Evolutionary conservation across 805 yeast species (phyloP), one percentile per base, ranked within the genome.

Genomic region (Lipomyces oligophaga): DNA sequence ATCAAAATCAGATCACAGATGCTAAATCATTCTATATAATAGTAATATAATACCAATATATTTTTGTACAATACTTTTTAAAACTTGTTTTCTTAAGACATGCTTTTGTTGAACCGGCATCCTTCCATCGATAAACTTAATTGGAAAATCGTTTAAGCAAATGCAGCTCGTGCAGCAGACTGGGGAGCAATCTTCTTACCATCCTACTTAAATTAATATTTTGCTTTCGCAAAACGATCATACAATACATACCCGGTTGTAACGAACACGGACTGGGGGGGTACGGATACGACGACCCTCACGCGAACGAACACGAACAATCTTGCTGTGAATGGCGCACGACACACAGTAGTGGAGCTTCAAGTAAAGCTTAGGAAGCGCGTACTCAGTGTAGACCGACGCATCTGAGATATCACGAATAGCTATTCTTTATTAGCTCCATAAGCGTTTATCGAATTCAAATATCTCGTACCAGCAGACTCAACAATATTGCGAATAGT

Each of bases 401-500:
- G 98, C 98, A 79, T 93, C 99, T 67, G 96, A 85, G 76, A 93
- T 81, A 78, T 93, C 99, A 83, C 99, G 89, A 72, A 93, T 95
- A 69, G 98, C 55, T 49, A n/a, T 13, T 26, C 27, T 15, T 15
- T 21, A 24, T 41, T 19, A 24, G 26, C 3, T 6, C 36, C 13
- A 22, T 7, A 11, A 18, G 26, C 13, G 25, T 20, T 11, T 16
- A 16, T 21, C 16, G n/a, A 7, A 15, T n/a, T 15, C n/a, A 28
- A 21, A 10, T 24, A 34, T 21, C 13, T 4, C 49, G 39, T 53
- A 47, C 58, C 74, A 74, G 98, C 98, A 66, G 96, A 93, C 82
- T 93, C 99, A 68, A 93, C 99, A 90, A 93, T 93, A 95, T 93
- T 93, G 81, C 97, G 86, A 85, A 93, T 83, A 76, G 96, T 88